Percentiles rank a stretch among this genome's conserved stretches.
Conservation (phyloP, 371 early-diverging fungal species). For the Mortierella sp. region DNA sequence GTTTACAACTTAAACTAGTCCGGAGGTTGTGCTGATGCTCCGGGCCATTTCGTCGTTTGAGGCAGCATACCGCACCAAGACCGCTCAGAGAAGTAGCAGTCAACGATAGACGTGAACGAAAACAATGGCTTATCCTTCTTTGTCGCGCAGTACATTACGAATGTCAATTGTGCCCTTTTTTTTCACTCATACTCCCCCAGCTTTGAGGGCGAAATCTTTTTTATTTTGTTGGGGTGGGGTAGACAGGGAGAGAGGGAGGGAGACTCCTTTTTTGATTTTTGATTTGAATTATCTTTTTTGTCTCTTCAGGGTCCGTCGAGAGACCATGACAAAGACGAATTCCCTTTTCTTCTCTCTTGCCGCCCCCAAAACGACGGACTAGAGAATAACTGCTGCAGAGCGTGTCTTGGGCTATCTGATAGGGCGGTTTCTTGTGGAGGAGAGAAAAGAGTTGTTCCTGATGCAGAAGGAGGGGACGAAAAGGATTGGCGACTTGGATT, state of each 20-base stretch:
- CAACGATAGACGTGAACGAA: conserved; percentile 60
- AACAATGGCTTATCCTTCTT: neutral
- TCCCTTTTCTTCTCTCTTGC: neutral
- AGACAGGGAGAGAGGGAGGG: neutral
- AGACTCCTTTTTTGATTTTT: neutral
- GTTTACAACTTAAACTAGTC: conserved; percentile 52
- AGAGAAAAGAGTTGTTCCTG: neutral
- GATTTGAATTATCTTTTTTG: neutral
- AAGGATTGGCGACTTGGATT: neutral
- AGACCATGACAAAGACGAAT: conserved; percentile 16
- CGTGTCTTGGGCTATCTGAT: neutral
- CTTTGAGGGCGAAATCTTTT: neutral
- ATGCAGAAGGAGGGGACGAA: neutral
- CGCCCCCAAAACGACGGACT: neutral
- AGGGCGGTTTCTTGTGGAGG: neutral
- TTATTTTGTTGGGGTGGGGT: neutral
- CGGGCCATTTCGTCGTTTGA: conserved; percentile 80
- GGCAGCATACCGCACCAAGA: conserved; percentile 75
- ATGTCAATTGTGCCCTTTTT: neutral
- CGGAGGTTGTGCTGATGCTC: conserved; percentile 77
- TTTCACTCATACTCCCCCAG: neutral
- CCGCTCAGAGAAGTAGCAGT: conserved; percentile 67
- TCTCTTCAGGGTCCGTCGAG: conserved; percentile 1
- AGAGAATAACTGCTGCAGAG: neutral
- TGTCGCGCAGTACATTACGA: neutral